Conservation (phyloP, 1,284 basidiomycete species). For the Leucoagaricus sp. region DNA sequence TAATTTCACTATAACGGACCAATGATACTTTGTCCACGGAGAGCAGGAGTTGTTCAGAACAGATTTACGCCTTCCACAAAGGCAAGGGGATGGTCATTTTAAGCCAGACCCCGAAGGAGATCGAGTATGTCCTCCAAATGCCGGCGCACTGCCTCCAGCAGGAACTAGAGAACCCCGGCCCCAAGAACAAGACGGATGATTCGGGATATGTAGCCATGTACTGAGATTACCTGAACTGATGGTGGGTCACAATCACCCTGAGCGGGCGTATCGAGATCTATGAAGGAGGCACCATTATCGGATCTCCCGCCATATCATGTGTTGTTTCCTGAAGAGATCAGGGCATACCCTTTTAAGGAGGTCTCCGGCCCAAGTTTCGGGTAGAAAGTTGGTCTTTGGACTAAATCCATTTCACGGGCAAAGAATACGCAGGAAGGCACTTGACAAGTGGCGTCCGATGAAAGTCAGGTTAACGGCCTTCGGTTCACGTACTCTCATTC, state of each 20-base stretch:
- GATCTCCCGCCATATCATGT: conserved; percentile 13
- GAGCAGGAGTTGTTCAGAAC: conserved; percentile 5
- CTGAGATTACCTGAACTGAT: conserved; percentile 14
- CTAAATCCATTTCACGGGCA: conserved; percentile 16
- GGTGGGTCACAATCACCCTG: conserved; percentile 13
- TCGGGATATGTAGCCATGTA: conserved; percentile 1
- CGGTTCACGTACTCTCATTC: conserved; percentile 37
- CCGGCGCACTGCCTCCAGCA: conserved; percentile 12
- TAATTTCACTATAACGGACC: conserved; percentile 13
- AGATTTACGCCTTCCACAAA: conserved; percentile 6
- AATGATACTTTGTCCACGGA: conserved; percentile 16
- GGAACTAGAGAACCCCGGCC: conserved; percentile 6
- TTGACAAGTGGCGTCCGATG: conserved; percentile 41
- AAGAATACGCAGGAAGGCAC: conserved; percentile 30
- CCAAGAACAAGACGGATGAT: conserved; percentile 3
- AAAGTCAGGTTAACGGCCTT: conserved; percentile 40
- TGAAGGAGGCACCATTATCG: conserved; percentile 7
- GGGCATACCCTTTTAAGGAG: conserved; percentile 11
- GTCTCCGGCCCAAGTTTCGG: background rate
- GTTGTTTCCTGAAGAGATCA: conserved; percentile 11
- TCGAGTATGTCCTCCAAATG: conserved; percentile 10
- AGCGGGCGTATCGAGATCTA: conserved; percentile 13
- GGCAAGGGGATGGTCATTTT: conserved; percentile 14
- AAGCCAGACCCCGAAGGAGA: conserved; percentile 11
- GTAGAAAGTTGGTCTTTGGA: conserved; percentile 7